Conservation (phyloP, 73 alveolate species). For the Paramecium primaurelia region DNA sequence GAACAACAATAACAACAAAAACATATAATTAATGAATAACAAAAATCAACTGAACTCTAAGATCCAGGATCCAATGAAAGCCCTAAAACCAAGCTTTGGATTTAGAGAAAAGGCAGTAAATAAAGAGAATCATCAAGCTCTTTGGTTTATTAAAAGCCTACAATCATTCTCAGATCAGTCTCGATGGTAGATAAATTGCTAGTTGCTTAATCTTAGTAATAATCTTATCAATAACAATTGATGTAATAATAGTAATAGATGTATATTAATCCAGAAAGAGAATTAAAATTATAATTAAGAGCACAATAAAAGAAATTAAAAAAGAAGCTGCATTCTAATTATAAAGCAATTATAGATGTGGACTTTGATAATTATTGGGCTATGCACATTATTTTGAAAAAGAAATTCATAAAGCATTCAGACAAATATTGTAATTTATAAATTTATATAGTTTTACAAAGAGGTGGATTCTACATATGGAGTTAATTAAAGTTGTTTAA, state of each 20-base stretch:
- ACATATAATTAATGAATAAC: neutral
- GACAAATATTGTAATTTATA: constrained; percentile 5
- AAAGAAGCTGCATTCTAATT: neutral
- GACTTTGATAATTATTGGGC: constrained; percentile 36
- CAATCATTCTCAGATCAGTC: neutral
- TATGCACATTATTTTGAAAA: neutral
- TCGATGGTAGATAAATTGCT: neutral
- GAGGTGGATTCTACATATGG: constrained; percentile 41
- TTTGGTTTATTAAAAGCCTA: neutral
- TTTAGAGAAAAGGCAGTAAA: neutral
- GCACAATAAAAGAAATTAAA: neutral
- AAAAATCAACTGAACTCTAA: neutral
- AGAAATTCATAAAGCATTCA: constrained; percentile 27
- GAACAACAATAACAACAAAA: neutral
- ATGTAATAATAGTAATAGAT: neutral
- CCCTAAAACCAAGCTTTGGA: neutral
- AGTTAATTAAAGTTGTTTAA: neutral
- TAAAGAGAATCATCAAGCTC: neutral
- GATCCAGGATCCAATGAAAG: constrained; percentile 1
- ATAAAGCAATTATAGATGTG: neutral
- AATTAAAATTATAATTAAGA: constrained; percentile 27
- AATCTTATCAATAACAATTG: neutral
- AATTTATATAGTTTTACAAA: neutral
- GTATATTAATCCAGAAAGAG: constrained; percentile 18
- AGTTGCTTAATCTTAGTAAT: neutral